These are phyloP conservation scores for Beta vulgaris DNA, from an alignment of 148 eudicot genomes.

Conservation along the genomic window DNA sequence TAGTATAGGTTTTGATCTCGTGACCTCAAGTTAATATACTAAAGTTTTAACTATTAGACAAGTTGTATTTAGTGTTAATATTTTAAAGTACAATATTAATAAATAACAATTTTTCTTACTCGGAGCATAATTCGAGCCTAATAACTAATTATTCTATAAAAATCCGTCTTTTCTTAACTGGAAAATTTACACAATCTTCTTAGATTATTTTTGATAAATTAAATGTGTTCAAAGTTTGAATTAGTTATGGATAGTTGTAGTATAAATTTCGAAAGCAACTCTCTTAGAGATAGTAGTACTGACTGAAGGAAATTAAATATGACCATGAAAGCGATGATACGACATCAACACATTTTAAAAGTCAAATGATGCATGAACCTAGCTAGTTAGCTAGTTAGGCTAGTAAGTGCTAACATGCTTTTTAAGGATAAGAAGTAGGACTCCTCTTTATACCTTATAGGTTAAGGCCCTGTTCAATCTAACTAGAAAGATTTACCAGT, in stretches of 20 bases:
- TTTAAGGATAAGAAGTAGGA: not conserved
- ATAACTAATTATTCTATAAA: too few relatives aligned
- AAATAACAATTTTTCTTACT: too few relatives aligned
- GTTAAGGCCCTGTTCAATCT: not conserved
- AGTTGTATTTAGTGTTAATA: too few relatives aligned
- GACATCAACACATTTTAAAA: not conserved
- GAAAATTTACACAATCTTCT: too few relatives aligned
- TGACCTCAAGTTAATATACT: too few relatives aligned
- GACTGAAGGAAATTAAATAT: not conserved
- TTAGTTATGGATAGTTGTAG: not conserved
- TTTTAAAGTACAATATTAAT: too few relatives aligned
- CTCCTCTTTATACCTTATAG: not conserved
- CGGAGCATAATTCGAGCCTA: too few relatives aligned
- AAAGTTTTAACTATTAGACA: too few relatives aligned
- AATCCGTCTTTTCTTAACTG: too few relatives aligned
- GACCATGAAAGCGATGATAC: conserved; percentile 12
- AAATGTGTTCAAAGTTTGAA: not conserved
- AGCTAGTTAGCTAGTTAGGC: not conserved
- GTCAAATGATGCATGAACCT: conserved; percentile 19
- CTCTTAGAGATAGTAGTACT: not conserved
- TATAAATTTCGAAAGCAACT: not conserved
- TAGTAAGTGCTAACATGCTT: not conserved
- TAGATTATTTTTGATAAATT: too few relatives aligned
- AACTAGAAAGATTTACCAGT: too few relatives aligned
- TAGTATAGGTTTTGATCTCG: too few relatives aligned